These are phyloP conservation scores for Hypoxylon sp. DNA, from an alignment of 2,329 filamentous ascomycete genomes.

Conservation along the genomic window DNA sequence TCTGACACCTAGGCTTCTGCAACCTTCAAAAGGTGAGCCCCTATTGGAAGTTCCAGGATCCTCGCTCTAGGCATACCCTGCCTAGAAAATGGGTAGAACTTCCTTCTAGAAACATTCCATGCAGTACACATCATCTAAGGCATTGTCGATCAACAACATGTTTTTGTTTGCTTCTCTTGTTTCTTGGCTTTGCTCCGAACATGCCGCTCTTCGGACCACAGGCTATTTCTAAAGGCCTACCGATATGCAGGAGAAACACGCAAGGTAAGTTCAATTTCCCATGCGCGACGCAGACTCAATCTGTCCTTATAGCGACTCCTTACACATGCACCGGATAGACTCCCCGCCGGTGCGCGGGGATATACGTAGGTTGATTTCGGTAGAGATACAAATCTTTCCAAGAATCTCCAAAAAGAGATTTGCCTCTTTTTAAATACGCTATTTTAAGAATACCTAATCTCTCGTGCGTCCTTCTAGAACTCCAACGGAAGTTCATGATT, in stretches of 20 bases:
- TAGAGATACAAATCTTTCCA: conserved; percentile 14
- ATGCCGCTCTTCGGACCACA: conserved; percentile 28
- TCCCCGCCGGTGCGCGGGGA: conserved; percentile 35
- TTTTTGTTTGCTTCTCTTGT: conserved; percentile 30
- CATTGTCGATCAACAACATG: conserved; percentile 31
- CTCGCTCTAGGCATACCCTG: conserved; percentile 37
- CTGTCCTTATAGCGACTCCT: conserved; percentile 19
- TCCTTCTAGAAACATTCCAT: conserved; percentile 53
- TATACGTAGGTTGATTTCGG: conserved; percentile 29
- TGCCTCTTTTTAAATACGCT: background rate
- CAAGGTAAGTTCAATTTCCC: conserved; percentile 34
- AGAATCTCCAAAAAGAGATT: conserved; percentile 12
- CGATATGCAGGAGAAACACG: conserved; percentile 35
- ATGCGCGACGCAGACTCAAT: conserved; percentile 28
- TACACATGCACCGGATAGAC: conserved; percentile 34
- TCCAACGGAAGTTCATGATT: conserved; percentile 12
- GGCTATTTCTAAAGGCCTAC: conserved; percentile 35
- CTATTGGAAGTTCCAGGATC: conserved; percentile 23
- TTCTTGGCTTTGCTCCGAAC: conserved; percentile 28
- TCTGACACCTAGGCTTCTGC: conserved; percentile 26
- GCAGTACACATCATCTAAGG: conserved; percentile 46
- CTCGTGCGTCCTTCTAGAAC: conserved; percentile 12
- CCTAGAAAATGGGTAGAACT: conserved; percentile 40
- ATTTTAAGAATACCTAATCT: conserved; percentile 6
- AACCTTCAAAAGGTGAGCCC: conserved; percentile 16